These are phyloP conservation scores for Tuber umbilicatum DNA, from an alignment of 495 filamentous ascomycete species.

Conservation along the genomic window DNA sequence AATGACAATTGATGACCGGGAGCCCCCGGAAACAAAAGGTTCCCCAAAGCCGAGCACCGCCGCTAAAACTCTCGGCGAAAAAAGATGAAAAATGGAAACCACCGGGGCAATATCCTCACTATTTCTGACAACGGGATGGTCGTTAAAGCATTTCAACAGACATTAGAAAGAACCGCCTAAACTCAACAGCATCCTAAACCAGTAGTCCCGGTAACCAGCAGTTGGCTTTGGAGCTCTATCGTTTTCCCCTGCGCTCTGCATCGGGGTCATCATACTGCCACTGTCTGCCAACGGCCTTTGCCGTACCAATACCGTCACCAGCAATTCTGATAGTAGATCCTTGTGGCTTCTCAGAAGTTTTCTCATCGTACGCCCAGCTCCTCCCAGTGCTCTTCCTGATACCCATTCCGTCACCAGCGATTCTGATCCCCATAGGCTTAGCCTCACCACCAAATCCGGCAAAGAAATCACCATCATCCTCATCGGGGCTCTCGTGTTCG, in stretches of 20 bases:
- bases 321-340: conserved; percentile 51
- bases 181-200: neutral
- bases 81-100: conserved; percentile 7
- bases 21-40: neutral
- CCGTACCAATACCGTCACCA: conserved; percentile 71
- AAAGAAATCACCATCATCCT: conserved; percentile 36
- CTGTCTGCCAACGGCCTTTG: conserved; percentile 52
- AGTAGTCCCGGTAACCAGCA: conserved; percentile 21
- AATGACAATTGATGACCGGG: neutral
- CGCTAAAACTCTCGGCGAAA: neutral
- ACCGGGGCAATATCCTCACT: conserved; percentile 13
- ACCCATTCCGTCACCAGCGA: conserved; percentile 34
- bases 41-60: neutral
- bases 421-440: conserved; percentile 22
- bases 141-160: conserved; percentile 25
- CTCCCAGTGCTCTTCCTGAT: conserved; percentile 31
- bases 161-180: conserved; percentile 15
- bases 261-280: conserved; percentile 59
- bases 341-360: conserved; percentile 2
- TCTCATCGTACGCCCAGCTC: conserved; percentile 21
- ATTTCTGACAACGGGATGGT: conserved; percentile 7
- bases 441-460: conserved; percentile 32
- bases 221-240: conserved; percentile 6
- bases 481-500: conserved; percentile 29
- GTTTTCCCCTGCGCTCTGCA: conserved; percentile 10